Evolutionary conservation across 1,139 yeast species (phyloP), one percentile per base, ranked within the genome.

Genomic region (Debaryomyces subglobosus): DNA sequence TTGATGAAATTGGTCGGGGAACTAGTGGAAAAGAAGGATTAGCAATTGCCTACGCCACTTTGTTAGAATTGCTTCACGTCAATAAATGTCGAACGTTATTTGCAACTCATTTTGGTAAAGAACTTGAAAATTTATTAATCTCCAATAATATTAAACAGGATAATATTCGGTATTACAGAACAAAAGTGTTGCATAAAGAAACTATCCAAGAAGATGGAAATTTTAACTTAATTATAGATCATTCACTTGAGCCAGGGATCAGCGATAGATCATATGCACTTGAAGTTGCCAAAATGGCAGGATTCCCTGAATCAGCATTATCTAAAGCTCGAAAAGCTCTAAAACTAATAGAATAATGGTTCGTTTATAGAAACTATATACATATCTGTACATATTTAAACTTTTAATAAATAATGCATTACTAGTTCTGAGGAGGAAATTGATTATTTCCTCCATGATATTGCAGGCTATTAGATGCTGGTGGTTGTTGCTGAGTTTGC

Each of bases 1-100:
- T 94, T 41, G 99, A 94, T 68, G 99, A 94, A 59, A 85, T 94
- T n/a, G 99, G 99, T 0, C 75, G 99, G 51, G 99, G 99, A 0
- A 94, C 99, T 0, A 88, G 96, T 53, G 87, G 92, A 0, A 74
- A 76, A 47, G 99, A 94, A 67, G 98, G 99, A 1, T 74, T 90
- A 7, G 89, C 97, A 0, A 85, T 94, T 49, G 97, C 99, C 0
- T 91, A 78, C 69, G 95, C 96, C 0, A 80, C 96, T 0, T 68
- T 94, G 43, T 65, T 79, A 34, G 81, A 85, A 59, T 67, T 94
- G 45, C 59, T 82, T 12, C 65, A 70, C 7, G 68, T 64, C 1
- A 89, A 86, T 57, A 75, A 80, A 56, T 86, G 96, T 56, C 77
- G 96, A 20, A 81, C 95, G 0, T 70, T 94, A 13, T 94, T 94